phyloP scores from a whole-genome alignment of 2,329 filamentous ascomycete genomes.

The Mycocentrospora acerina region DNA sequence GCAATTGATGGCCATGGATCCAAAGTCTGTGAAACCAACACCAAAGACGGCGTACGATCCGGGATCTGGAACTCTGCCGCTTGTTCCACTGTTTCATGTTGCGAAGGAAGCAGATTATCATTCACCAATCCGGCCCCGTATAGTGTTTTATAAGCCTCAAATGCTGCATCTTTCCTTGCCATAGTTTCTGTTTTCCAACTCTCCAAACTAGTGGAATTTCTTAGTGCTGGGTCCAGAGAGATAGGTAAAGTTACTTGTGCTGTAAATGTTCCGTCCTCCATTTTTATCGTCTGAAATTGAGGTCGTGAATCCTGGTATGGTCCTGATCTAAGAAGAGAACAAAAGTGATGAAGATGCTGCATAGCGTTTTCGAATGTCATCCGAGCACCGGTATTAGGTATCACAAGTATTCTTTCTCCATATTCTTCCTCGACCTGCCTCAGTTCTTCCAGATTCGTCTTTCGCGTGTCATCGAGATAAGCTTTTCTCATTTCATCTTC shows the following conservation, averaged over 20 bases:
- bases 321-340: slow-evolving; percentile 58
- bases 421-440: slow-evolving; percentile 53
- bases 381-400: slow-evolving; percentile 53
- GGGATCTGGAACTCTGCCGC: slow-evolving; percentile 25
- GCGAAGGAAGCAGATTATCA: slow-evolving; percentile 71
- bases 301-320: slow-evolving; percentile 67
- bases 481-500: slow-evolving; percentile 72
- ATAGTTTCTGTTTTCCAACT: slow-evolving; percentile 71
- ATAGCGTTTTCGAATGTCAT: slow-evolving; percentile 74
- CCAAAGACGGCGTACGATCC: slow-evolving; percentile 28
- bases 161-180: slow-evolving; percentile 79
- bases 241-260: slow-evolving; percentile 71
- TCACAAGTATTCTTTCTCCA: slow-evolving; percentile 26
- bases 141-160: slow-evolving; percentile 73
- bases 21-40: slow-evolving; percentile 23
- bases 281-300: slow-evolving; percentile 62
- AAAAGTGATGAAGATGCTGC: slow-evolving; percentile 81
- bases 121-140: slow-evolving; percentile 73
- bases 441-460: slow-evolving; percentile 48
- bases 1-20: slow-evolving; percentile 34
- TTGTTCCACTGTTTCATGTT: slow-evolving; percentile 21
- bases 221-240: slow-evolving; percentile 64
- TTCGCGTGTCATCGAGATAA: slow-evolving; percentile 66
- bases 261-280: slow-evolving; percentile 34
- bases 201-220: slow-evolving; percentile 53